Evolutionary conservation across 2,329 filamentous ascomycete genomes (phyloP), one percentile per base, ranked within the genome.

Genomic region (Emmonsia crescens): DNA sequence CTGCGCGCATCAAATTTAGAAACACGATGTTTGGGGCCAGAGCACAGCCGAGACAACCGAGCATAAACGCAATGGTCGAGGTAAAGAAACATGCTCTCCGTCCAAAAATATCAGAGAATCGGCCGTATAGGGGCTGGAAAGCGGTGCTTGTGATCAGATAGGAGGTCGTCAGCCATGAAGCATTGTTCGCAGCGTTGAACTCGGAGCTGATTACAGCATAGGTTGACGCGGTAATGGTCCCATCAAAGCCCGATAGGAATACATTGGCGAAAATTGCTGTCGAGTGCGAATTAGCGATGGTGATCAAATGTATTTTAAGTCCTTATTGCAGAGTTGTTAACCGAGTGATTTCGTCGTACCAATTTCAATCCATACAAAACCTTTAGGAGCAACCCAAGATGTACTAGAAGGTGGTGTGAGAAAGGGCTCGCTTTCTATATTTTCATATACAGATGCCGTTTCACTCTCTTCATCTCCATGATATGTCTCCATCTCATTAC

Each of bases 91-190:
- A 80, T 21, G 79, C 76, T 63, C 74, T 68, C 16, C 75, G 76
- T 12, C 89, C 89, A 61, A 91, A 74, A 0, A 86, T 85, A 73
- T 93, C 89, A 1, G 87, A 90, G 8, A 91, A 74, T 1, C 89
- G 81, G 3, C 88, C 89, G 64, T 89, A 83, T 1, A 92, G 75
- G 1, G 89, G 88, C 73, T 91, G 88, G 62, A 89, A 86, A 8
- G 86, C 83, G 64, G 52, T 85, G 80, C 69, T 87, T 75, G 70
- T 86, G 42, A 87, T 85, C 74, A 87, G 81, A 68, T 87, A 85
- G 0, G 83, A 85, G 64, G 86, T 86, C 48, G 82, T 82, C 57
- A 86, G 67, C 70, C 76, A 77, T 21, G 73, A 78, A 0, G 76
- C 75, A 0, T 75, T 78, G 57, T 79, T 78, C 2, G 75, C 75